Evolutionary conservation across 192 early-diverging fungal genomes (phyloP).

Genomic region (Pilaira anomala): DNA sequence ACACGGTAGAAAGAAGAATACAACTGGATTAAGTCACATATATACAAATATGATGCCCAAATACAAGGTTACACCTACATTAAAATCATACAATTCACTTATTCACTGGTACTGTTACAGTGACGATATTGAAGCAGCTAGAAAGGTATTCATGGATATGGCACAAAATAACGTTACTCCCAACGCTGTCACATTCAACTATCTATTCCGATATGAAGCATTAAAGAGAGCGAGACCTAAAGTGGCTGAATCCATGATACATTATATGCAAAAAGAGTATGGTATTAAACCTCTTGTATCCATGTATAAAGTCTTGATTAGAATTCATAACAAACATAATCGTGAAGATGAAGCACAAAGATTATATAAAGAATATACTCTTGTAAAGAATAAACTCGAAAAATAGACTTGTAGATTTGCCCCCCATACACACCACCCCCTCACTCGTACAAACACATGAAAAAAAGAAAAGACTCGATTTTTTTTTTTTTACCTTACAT

Average conservation of each 20-base stretch:
- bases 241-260: constrained; percentile 25
- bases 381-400: background rate
- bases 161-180: constrained; percentile 23
- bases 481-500: too few species aligned
- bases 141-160: constrained; percentile 34
- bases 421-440: too few species aligned
- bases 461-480: too few species aligned
- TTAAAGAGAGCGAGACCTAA: constrained; percentile 20
- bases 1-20: constrained; percentile 29
- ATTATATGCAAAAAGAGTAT: constrained; percentile 29
- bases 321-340: constrained; percentile 28
- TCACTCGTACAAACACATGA: too few species aligned
- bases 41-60: constrained; percentile 35
- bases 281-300: constrained; percentile 22
- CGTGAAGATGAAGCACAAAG: constrained; percentile 28
- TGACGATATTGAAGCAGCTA: constrained; percentile 24
- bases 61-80: constrained; percentile 10
- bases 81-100: constrained; percentile 25
- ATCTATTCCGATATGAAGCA: constrained; percentile 35
- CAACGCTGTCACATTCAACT: constrained; percentile 36
- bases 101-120: constrained; percentile 35
- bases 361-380: constrained; percentile 18
- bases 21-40: constrained; percentile 22
- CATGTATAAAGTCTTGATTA: constrained; percentile 31
- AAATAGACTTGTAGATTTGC: background rate